A percentile compares a stretch with the other conserved stretches of the same genome.
Evolutionary conservation across 345 rosid genomes (phyloP).

Genomic region (Eutrema yunnanense): DNA sequence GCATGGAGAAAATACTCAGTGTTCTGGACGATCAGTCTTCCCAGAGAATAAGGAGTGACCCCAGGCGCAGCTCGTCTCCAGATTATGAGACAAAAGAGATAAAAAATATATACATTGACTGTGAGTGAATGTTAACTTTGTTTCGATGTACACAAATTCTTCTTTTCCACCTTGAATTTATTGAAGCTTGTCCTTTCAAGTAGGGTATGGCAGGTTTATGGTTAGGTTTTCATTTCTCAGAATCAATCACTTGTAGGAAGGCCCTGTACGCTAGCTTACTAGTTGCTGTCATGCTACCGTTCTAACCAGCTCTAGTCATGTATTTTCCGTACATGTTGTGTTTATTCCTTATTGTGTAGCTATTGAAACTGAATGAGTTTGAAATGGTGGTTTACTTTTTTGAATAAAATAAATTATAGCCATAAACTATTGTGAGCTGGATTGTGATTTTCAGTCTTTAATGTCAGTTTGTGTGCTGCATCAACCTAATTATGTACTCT

Average conservation of each 20-base stretch:
- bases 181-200: not conserved
- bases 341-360: not conserved
- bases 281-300: not conserved
- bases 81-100: conserved; percentile 73
- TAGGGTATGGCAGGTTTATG: not conserved
- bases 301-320: not conserved
- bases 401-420: not conserved
- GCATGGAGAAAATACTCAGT: conserved; percentile 39
- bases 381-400: not conserved
- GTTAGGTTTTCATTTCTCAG: not conserved
- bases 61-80: conserved; percentile 54
- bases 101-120: conserved; percentile 89
- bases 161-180: not conserved
- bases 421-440: not conserved
- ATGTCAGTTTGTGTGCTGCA: conserved; percentile 1
- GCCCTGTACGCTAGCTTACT: not conserved
- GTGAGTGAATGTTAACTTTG: conserved; percentile 47
- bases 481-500: not conserved
- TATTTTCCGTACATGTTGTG: not conserved
- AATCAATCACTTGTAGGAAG: not conserved
- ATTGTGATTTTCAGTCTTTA: conserved; percentile 3
- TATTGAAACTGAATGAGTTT: not conserved
- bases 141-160: not conserved
- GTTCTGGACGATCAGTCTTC: conserved; percentile 40
- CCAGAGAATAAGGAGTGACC: conserved; percentile 36